Conservation (phyloP, 345 rosid species). For the Pistacia integerrima region DNA sequence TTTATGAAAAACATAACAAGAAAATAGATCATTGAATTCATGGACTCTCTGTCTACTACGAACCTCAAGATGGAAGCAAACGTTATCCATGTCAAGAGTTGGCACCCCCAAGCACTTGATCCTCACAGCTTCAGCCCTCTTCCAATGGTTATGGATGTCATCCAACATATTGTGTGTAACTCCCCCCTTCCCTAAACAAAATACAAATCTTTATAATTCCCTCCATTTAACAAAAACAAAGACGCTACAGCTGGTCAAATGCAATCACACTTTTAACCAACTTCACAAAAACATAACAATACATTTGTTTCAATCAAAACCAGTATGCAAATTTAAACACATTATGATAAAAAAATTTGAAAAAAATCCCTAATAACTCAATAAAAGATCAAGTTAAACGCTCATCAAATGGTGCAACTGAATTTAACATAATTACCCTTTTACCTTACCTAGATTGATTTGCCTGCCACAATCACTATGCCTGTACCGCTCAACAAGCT, state of each 20-base stretch:
- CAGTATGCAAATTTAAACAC: neutral
- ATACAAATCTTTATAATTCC: neutral
- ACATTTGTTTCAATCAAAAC: too few relatives aligned
- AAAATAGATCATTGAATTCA: neutral
- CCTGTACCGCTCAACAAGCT: slow-evolving; percentile 77
- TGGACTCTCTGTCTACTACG: slow-evolving; percentile 9
- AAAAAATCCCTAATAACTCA: neutral
- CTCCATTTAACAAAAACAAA: neutral
- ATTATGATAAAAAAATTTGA: too few relatives aligned
- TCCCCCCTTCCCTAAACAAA: slow-evolving; percentile 67
- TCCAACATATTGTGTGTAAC: slow-evolving; percentile 93
- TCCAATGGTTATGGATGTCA: slow-evolving; percentile 94
- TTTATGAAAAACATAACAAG: neutral
- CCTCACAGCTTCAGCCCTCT: slow-evolving; percentile 85
- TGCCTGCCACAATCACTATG: slow-evolving; percentile 83
- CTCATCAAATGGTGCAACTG: neutral
- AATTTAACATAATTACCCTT: neutral
- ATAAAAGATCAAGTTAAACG: neutral
- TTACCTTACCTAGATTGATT: slow-evolving; percentile 68
- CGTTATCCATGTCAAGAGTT: slow-evolving; percentile 88
- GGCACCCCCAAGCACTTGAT: slow-evolving; percentile 93
- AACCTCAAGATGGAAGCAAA: slow-evolving; percentile 89
- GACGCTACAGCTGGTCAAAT: neutral
- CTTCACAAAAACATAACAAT: neutral
- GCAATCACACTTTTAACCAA: neutral